Conservation (phyloP, 1,284 basidiomycete species). For the Marasmius sp. region DNA sequence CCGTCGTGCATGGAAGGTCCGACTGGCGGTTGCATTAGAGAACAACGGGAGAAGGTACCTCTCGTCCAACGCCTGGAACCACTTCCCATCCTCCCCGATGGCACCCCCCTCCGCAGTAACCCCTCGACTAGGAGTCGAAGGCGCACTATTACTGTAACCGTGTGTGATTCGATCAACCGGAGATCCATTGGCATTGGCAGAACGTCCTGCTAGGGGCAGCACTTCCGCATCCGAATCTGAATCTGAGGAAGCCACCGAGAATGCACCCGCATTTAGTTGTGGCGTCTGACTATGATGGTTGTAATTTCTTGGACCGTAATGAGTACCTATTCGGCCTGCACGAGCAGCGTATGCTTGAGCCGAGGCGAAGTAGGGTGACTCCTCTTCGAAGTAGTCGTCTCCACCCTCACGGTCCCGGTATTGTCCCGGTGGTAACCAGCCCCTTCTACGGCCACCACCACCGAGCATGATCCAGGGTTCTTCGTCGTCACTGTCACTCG, state of each 20-base stretch:
- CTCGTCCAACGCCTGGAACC: constrained; percentile 97
- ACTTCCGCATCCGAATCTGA: constrained; percentile 81
- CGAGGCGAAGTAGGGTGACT: constrained; percentile 35
- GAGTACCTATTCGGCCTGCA: constrained; percentile 46
- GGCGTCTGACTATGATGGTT: constrained; percentile 56
- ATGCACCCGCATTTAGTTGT: constrained; percentile 33
- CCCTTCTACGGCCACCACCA: constrained; percentile 22
- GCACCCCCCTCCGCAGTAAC: constrained; percentile 17
- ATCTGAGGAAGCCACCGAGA: constrained; percentile 66
- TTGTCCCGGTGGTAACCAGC: constrained; percentile 17
- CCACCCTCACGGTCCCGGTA: constrained; percentile 33
- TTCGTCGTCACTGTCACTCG: constrained; percentile 80
- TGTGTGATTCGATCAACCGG: not conserved
- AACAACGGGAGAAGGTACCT: constrained; percentile 93
- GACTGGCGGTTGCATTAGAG: constrained; percentile 89
- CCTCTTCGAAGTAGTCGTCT: constrained; percentile 50
- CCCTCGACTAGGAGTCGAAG: constrained; percentile 14
- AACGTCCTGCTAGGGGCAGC: constrained; percentile 67
- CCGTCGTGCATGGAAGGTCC: constrained; percentile 82
- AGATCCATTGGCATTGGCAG: constrained; percentile 11
- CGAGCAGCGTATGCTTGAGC: constrained; percentile 32
- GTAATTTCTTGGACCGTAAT: constrained; percentile 51
- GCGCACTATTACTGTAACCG: constrained; percentile 10
- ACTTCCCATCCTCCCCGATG: constrained; percentile 70
- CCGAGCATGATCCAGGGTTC: constrained; percentile 32